Percentiles rank a stretch among this genome's conserved stretches.
phyloP scores from a whole-genome alignment of 2,329 filamentous ascomycete genomes.

The Colletotrichum sp. region DNA sequence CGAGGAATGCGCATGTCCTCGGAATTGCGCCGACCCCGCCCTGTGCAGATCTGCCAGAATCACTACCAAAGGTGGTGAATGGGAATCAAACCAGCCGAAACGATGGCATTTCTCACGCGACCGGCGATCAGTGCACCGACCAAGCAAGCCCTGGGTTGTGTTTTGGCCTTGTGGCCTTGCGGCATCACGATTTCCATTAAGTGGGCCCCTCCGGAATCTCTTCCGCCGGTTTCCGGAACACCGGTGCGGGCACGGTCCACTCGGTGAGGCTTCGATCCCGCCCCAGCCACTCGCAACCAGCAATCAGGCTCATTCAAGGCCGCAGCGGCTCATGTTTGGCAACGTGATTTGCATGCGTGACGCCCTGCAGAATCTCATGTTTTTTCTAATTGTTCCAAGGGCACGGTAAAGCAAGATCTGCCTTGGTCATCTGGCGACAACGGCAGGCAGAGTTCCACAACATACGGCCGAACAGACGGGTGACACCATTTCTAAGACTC shows the following conservation, averaged over 20 bases:
- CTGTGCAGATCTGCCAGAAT: neutral
- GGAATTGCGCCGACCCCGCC: neutral
- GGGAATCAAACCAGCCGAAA: constrained; percentile 18
- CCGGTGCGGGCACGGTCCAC: constrained; percentile 10
- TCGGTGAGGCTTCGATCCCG: neutral
- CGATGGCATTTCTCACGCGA: constrained; percentile 8
- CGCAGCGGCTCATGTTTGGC: neutral
- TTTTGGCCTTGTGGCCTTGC: neutral
- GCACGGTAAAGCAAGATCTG: neutral
- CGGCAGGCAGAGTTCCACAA: neutral
- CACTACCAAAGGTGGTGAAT: neutral
- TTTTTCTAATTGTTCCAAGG: neutral
- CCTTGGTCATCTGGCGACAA: neutral
- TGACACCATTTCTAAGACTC: neutral
- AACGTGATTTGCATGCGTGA: neutral
- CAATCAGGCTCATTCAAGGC: neutral
- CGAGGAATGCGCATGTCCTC: neutral
- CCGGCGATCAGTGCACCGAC: constrained; percentile 8
- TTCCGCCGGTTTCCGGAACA: constrained; percentile 14
- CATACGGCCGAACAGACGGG: neutral
- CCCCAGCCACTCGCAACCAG: neutral
- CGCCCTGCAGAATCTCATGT: neutral
- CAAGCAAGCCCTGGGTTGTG: neutral
- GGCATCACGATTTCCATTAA: neutral
- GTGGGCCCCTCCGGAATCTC: constrained; percentile 2